Conservation (phyloP, 306 rosid species). For the Vigna angularis region DNA sequence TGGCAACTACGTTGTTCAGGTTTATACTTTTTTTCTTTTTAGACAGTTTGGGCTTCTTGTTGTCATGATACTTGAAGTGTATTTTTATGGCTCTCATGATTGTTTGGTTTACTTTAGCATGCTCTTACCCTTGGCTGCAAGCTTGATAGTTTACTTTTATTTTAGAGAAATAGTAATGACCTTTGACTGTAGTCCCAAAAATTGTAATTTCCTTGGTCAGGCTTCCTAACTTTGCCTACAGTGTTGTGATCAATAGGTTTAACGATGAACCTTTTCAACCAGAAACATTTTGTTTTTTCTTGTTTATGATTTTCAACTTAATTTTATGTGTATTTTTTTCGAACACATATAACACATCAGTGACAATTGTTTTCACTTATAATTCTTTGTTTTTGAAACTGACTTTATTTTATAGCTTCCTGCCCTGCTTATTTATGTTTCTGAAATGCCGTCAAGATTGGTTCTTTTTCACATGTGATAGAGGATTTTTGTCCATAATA, state of each 20-base stretch:
- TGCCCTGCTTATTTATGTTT: background rate
- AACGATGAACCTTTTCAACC: no score
- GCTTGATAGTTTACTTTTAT: no score
- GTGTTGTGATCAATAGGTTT: no score
- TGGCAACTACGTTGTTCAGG: slow-evolving; percentile 99
- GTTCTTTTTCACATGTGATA: background rate
- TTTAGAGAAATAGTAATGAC: no score
- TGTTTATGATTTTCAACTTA: background rate
- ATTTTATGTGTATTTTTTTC: background rate
- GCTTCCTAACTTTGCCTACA: background rate
- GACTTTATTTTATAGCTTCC: no score
- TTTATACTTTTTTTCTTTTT: slow-evolving; percentile 42
- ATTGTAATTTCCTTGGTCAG: background rate
- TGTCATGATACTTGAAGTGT: no score
- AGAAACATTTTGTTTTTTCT: background rate
- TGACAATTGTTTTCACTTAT: background rate
- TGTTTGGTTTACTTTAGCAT: no score
- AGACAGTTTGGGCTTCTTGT: no score
- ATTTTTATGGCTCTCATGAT: no score
- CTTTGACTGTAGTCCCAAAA: no score
- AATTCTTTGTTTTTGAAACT: no score
- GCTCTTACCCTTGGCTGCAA: no score
- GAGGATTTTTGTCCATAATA: slow-evolving; percentile 4
- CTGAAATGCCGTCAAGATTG: slow-evolving; percentile 25
- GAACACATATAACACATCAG: background rate